Base-by-base conservation (phyloP, 169 alveolate genomes). In the Plasmodium gaboni region DNA sequence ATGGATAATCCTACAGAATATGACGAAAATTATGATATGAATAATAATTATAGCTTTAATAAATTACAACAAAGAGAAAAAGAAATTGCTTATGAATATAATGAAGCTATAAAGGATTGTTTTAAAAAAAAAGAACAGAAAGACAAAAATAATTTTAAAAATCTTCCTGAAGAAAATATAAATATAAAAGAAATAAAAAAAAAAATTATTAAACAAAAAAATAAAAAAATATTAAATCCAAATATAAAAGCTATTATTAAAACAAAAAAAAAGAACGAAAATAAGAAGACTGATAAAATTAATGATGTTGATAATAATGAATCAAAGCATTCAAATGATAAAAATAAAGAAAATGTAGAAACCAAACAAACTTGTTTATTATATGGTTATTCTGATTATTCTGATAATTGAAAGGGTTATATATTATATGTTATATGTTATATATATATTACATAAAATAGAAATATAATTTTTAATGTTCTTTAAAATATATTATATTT, bases 241-340 rank as follows among this genome's bases (percentile, higher is more conserved):
- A 78, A 19, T 65, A 59, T 78, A 13, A 78, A 78, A 70, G 78
- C 89, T n/a, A 78, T 78, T 50, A 78, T 78, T 26, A 78, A 78
- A 69, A 78, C 89, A 9, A 78, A 64, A 60, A 78, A 78, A 78
- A 78, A 78, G 28, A 78, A 22, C 17, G 46, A 51, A 42, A 22
- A 42, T 38, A 38, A 38, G 0, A 5, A 2, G 46, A 38, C 10
- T 38, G 46, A 38, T 38, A 55, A 73, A 73, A 38, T 6, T 26
- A 9, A 15, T 15, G 28, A 61, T 32, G 24, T 28, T 22, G 59
- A 61, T 57, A 55, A 26, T 55, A 67, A 26, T 13, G 15, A 46
- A 50, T 17, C 12, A 24, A 51, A 22, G 22, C 24, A 74, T 74
- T 12, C 15, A 12, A 42, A 63, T 32, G 19, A 19, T 55, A 22